Base-by-base conservation (phyloP, 495 filamentous ascomycete genomes). In the Aspergillus ostianus region DNA sequence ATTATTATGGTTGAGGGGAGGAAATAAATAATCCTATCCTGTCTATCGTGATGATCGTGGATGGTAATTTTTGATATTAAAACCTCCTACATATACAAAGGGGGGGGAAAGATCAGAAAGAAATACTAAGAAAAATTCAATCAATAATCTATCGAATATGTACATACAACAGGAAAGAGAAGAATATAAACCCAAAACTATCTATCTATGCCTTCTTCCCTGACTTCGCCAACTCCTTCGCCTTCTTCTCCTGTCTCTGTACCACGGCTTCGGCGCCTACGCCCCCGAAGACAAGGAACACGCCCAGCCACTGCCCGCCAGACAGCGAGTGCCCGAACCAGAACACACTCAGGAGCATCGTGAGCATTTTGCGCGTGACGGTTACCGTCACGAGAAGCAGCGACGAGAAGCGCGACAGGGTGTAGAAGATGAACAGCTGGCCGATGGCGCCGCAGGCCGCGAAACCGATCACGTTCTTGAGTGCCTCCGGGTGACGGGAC, bases 401-500 rank as follows among this genome's bases (percentile, higher is more conserved):
- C 9, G 88, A 92, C 36, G 90, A 94, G 77, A 98, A 98, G 44
- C 87, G 87, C 15, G 90, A 88, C 41, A 98, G 83, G 0, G 95
- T 97, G 76, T 96, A 92, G 82, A 97, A 98, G 63, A 98, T 97
- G 71, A 98, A 98, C 7, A 98, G 84, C 77, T 98, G 94, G 7
- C 94, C 94, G 13, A 98, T 75, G 29, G 92, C 94, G 15, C 94
- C 94, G 68, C 92, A 98, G n/a, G 88, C 82, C 20, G 92, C 90
- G 70, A 98, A 98, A 3, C 87, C 89, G 26, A 98, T 75, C 10
- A 98, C 91, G 67, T 97, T 90, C 64, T 86, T 85, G 70, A 89
- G 85, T 9, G 93, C 90, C 17, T 82, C 77, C 0, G 94, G 94
- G 71, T 98, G 83, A 5, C 85, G 74, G 20, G 71, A 77, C 72